A percentile compares a stretch with the other conserved stretches of the same genome.
phyloP scores from a whole-genome alignment of 2,329 filamentous ascomycete genomes.

The Xylaria arbuscula region DNA sequence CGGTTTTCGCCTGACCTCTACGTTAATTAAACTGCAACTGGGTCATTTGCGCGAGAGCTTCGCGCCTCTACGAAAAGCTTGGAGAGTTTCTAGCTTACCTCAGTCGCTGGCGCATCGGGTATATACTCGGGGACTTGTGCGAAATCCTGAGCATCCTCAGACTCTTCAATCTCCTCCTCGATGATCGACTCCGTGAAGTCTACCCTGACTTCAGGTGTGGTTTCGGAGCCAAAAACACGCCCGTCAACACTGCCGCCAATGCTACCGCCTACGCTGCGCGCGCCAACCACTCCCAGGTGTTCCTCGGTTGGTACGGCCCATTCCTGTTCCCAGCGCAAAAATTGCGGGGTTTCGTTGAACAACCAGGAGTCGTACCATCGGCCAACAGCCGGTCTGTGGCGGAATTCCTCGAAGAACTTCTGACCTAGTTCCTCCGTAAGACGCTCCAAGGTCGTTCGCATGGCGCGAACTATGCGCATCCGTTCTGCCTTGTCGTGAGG shows the following conservation, averaged over 20 bases:
- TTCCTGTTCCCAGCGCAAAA: conserved; percentile 37
- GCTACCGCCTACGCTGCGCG: conserved; percentile 31
- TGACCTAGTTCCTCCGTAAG: conserved; percentile 39
- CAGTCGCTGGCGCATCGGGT: conserved; percentile 36
- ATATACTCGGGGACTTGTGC: conserved; percentile 27
- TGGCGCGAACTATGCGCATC: conserved; percentile 39
- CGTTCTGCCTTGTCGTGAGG: conserved; percentile 40
- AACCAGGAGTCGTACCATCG: conserved; percentile 41
- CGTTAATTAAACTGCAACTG: conserved; percentile 20
- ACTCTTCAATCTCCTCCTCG: conserved; percentile 28
- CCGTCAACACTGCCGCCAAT: conserved; percentile 34
- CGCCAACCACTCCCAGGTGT: conserved; percentile 11
- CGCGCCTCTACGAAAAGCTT: not conserved
- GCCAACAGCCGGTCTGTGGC: conserved; percentile 38
- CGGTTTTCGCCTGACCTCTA: conserved; percentile 27
- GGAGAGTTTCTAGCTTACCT: conserved; percentile 30
- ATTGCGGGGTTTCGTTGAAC: conserved; percentile 36
- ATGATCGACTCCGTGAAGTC: conserved; percentile 26
- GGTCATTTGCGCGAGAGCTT: not conserved
- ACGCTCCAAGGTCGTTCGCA: conserved; percentile 38
- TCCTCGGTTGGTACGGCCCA: conserved; percentile 37
- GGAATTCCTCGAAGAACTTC: conserved; percentile 39
- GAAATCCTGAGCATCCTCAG: conserved; percentile 31
- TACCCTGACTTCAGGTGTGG: conserved; percentile 32
- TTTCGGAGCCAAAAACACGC: conserved; percentile 35